Evolutionary conservation across 257 asterid species (phyloP), one percentile per base, ranked within the genome.

Genomic region (Sherardia arvensis): DNA sequence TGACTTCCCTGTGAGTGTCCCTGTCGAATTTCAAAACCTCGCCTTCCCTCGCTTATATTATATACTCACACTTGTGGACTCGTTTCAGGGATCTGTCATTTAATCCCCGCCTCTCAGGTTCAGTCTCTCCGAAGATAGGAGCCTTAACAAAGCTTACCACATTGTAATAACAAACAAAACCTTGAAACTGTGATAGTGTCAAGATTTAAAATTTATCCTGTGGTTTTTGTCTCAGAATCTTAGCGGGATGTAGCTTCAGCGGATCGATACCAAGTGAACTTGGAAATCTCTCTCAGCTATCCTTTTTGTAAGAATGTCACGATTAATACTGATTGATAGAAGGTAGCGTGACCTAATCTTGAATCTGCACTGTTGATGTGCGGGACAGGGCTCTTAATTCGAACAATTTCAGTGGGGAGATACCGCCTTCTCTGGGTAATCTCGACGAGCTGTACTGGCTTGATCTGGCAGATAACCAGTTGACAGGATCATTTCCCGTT

Each of bases 221-320:
- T 33, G 38, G 38, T 1, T 8, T 38, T 38, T 33, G 53, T 65
- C 67, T 65, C 89, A 92, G 99, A 74, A 92, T 92, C 74, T 80
- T 92, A 11, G 97, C 99, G 25, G 99, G 99, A 62, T 92, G 99
- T 68, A 67, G 96, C 80, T 89, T 92, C 72, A 80, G 83, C 26
- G 86, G 86, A 72, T 77, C 62, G 68, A 78, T 92, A 81, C 99
- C 97, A 38, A 74, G 70, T 74, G 95, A 92, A 70, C 55, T 92
- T 61, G 99, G 97, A 66, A 85, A 84, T 51, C 87, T 92, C 66
- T 60, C 82, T 3, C 84, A 83, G 30, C 83, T 92, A 54, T 89
- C 99, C n/a, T 92, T 92, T 75, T 73, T 92, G 99, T 92, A 83
- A 83, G 95, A 73, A 68, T 56, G 14, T n/a, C 62, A 10, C 30